Base-by-base conservation (phyloP, 306 rosid genomes). In the Clitoria ternatea region DNA sequence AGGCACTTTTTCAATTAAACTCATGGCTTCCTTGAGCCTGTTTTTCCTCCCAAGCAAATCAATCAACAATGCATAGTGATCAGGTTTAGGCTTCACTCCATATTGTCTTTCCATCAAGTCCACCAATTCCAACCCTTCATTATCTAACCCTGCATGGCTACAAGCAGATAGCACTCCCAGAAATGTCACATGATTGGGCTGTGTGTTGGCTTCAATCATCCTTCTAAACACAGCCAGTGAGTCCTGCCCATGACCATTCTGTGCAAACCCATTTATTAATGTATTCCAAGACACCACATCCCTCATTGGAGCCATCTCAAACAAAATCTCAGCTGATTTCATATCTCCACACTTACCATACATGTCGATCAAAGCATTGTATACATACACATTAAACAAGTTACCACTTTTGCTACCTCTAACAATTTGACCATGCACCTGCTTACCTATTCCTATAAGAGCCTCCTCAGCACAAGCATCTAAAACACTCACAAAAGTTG, bases 41-140 rank as follows among this genome's bases (percentile, higher is more conserved):
- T 83, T 88, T 77, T 88, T 72, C 83, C 87, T 83, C 60, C 90
- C 94, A 57, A 88, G 82, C 75, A 83, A 72, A 72, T 88, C 89
- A 70, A 88, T 65, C 77, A 85, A 47, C 24, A 85, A 74, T 54
- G 94, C 90, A 77, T 77, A 81, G 74, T 85, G 93, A 48, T 79
- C 79, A 59, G 73, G 33, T 65, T 79, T 74, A 48, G 88, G 84
- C 69, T 75, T 77, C 20, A 85, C 48, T 15, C 75, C 57, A 53
- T 81, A 75, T 56, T 20, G 54, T 61, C 71, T 70, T 73, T 85
- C 87, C 89, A 88, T 83, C 64, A 53, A 68, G 63, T 69, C 83
- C 35, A 77, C 74, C 73, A 88, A 70, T 22, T 53, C 49, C 9
- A 88, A 54, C 36, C 86, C 93, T 79, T 83, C 77, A 26, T 78